phyloP scores from a whole-genome alignment of 345 rosid species.

The Populus pruinosa region DNA sequence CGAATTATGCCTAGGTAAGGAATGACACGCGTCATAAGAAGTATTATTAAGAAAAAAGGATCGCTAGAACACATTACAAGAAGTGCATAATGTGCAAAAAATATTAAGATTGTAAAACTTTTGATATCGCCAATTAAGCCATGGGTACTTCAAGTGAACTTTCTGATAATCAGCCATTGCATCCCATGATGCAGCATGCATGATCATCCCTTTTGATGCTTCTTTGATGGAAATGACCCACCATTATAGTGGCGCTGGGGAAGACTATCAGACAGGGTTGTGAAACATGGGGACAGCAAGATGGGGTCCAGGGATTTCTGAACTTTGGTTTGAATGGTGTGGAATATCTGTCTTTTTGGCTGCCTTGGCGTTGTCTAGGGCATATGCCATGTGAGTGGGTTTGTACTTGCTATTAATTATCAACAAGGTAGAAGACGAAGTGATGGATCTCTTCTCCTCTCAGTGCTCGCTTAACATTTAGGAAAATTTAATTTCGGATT shows the following conservation, averaged over 20 bases:
- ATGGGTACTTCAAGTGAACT: neutral
- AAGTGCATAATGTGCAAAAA: conserved; percentile 12
- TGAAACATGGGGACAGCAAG: conserved; percentile 7
- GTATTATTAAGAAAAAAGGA: neutral
- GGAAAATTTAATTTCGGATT: too few relatives aligned
- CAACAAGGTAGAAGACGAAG: neutral
- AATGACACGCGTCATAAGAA: conserved; percentile 8
- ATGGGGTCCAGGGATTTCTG: conserved; percentile 7
- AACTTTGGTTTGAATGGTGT: neutral
- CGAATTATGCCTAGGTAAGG: conserved; percentile 26
- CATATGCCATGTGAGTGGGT: conserved; percentile 14
- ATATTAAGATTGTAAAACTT: conserved; percentile 5
- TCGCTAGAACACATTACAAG: neutral
- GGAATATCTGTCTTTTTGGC: neutral
- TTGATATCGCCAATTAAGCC: neutral
- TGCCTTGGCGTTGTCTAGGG: neutral
- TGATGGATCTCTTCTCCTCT: neutral
- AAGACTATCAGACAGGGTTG: neutral
- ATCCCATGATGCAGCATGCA: conserved; percentile 10
- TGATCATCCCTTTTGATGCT: neutral
- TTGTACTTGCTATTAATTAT: neutral
- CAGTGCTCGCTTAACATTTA: too few relatives aligned
- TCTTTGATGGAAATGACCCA: conserved; percentile 1
- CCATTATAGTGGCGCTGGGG: neutral
- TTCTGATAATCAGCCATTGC: conserved; percentile 11